Conservation (phyloP, 768 basidiomycete genomes). For the Auriscalpium vulgare region DNA sequence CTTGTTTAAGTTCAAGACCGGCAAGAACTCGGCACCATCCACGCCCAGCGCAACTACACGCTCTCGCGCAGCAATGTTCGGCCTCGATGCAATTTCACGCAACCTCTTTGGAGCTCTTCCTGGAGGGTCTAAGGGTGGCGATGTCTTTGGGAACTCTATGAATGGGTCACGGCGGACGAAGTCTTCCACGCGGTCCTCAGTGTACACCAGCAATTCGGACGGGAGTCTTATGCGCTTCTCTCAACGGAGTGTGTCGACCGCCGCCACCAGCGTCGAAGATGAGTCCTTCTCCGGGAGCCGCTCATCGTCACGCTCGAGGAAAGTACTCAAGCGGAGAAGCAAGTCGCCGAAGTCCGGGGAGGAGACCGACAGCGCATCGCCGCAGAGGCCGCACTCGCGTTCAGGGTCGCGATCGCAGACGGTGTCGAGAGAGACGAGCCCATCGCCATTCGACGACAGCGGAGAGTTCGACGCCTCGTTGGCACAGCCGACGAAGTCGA, state of each 20-base stretch:
- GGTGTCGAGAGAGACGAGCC: conserved; percentile 34
- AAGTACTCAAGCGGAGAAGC: conserved; percentile 35
- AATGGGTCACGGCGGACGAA: conserved; percentile 61
- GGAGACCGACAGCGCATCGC: conserved; percentile 19
- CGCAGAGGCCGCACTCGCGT: conserved; percentile 9
- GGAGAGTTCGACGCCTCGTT: conserved; percentile 29
- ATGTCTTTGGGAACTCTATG: conserved; percentile 70
- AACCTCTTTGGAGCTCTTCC: conserved; percentile 75
- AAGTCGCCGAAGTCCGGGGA: conserved; percentile 34
- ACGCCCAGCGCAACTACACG: conserved; percentile 79
- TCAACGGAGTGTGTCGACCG: conserved; percentile 60
- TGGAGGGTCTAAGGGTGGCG: conserved; percentile 53
- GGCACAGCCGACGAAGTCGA: conserved; percentile 27
- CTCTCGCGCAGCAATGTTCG: conserved; percentile 73
- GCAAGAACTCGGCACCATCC: conserved; percentile 66
- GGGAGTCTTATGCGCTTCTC: conserved; percentile 68
- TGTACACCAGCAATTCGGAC: conserved; percentile 63
- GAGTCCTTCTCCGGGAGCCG: conserved; percentile 40
- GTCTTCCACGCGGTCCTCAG: conserved; percentile 70
- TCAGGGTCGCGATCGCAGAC: conserved; percentile 29
- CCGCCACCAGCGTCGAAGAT: conserved; percentile 60
- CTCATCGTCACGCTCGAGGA: conserved; percentile 37
- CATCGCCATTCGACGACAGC: conserved; percentile 40
- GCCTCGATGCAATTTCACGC: conserved; percentile 82
- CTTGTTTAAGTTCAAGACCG: conserved; percentile 80